These are phyloP conservation scores for Poterioochromonas sp. DNA, from an alignment of 352 stramenopile genomes.

Conservation along the genomic window DNA sequence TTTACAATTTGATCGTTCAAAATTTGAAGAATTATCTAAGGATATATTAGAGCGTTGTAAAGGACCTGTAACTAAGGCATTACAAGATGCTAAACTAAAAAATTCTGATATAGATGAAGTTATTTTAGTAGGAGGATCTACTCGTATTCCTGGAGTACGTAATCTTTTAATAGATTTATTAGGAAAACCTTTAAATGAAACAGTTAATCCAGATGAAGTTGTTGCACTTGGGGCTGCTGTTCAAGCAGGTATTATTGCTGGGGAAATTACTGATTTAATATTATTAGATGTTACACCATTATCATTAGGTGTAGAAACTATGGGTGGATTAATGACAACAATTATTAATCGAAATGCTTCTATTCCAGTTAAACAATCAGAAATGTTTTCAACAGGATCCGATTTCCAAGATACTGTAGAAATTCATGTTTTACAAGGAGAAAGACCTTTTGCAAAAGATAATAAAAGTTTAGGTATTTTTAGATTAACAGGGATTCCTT, in stretches of 20 bases:
- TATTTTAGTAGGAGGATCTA: conserved; percentile 95
- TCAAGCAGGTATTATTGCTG: conserved; percentile 53
- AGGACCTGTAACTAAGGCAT: conserved; percentile 20
- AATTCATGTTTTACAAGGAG: conserved; percentile 34
- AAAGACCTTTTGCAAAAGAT: neutral
- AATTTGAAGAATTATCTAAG: conserved; percentile 24
- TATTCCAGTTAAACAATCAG: conserved; percentile 72
- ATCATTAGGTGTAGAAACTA: conserved; percentile 74
- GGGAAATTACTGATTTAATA: conserved; percentile 57
- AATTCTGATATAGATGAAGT: conserved; percentile 94
- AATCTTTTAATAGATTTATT: conserved; percentile 69
- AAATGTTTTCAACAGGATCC: conserved; percentile 17
- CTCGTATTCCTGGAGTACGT: conserved; percentile 95
- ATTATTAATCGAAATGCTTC: conserved; percentile 74
- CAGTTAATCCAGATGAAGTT: conserved; percentile 60
- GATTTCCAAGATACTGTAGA: conserved; percentile 25
- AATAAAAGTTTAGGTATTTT: conserved; percentile 19
- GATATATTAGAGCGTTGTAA: conserved; percentile 23
- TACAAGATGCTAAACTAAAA: conserved; percentile 55
- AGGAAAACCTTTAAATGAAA: conserved; percentile 76
- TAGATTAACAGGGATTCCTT: conserved; percentile 75
- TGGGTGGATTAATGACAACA: conserved; percentile 74
- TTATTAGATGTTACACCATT: conserved; percentile 72
- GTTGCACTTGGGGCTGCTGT: conserved; percentile 77
- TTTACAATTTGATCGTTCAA: conserved; percentile 30